Base-by-base conservation (phyloP, 169 alveolate genomes). In the Miamiensis avidus region DNA sequence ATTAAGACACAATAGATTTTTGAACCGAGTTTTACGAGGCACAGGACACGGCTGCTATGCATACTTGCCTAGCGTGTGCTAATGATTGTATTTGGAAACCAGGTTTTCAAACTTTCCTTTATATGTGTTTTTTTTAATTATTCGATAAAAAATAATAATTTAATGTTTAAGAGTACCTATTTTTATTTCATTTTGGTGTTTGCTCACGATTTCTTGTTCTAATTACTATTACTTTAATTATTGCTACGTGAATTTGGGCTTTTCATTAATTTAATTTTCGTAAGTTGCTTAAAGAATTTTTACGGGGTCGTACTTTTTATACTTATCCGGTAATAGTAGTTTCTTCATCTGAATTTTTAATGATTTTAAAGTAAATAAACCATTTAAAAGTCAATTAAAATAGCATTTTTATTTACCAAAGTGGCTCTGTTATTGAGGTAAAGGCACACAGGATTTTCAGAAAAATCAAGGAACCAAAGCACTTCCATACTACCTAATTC, bases 221-320 rank as follows among this genome's bases (percentile, higher is more conserved):
- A 11, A 49, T 20, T 49, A 4, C 20, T 11, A 49, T 49, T 49
- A 49, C 4, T 49, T 49, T 49, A 49, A 49, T 49, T 49, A 11
- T 49, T 49, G 26, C 69, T 49, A 49, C 4, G 4, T 49, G 4
- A 11, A 49, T 49, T 49, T 49, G 4, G 20, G 29, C 25, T 81
- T 29, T 64, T 81, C 83, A 49, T 79, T 49, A 4, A 49, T 49
- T 20, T 20, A 49, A 33, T 79, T 26, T 27, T 86, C 33, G 75
- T 86, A 86, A 74, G 76, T 32, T 20, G 87, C 90, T 25, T 83
- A 79, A 20, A 86, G 76, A 0, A 86, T 74, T 75, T 81, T 86
- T 31, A 86, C 90, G 30, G 90, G 90, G 65, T 86, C 78, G 32
- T 86, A 86, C 32, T 86, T 81, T 49, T 74, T 84, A 65, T 86